Conservation (phyloP, 1,284 basidiomycete species). For the Paramarasmius palmivorus region DNA sequence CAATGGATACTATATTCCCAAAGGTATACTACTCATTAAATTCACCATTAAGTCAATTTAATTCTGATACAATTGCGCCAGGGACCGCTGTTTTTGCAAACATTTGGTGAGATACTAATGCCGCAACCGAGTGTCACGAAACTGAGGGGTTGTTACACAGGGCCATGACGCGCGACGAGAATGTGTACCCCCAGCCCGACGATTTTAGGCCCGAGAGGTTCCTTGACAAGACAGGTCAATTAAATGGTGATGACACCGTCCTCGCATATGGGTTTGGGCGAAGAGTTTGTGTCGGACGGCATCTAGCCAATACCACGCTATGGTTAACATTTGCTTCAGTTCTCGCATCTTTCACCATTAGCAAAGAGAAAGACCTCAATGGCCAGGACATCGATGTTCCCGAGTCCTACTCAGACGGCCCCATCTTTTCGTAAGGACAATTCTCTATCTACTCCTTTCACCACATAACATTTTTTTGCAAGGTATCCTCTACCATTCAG, state of each 20-base stretch:
- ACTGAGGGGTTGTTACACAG: constrained; percentile 17
- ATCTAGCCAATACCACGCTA: constrained; percentile 6
- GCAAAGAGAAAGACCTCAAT: constrained; percentile 1
- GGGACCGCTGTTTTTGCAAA: constrained; percentile 28
- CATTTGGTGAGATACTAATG: constrained; percentile 27
- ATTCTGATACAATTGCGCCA: background rate
- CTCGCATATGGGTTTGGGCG: constrained; percentile 32
- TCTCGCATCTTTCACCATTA: constrained; percentile 3
- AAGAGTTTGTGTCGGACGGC: constrained; percentile 7
- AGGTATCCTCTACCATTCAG: background rate
- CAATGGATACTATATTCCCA: constrained; percentile 33
- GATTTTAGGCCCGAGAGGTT: constrained; percentile 31
- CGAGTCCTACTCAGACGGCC: background rate
- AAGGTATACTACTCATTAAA: constrained; percentile 17
- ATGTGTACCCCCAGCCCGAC: constrained; percentile 27
- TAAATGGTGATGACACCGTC: constrained; percentile 21
- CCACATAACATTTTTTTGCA: background rate
- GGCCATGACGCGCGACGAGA: constrained; percentile 33
- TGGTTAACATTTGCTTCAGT: constrained; percentile 11
- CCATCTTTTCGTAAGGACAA: too few species aligned
- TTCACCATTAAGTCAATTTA: too few species aligned
- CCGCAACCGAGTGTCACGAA: background rate
- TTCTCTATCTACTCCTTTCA: background rate
- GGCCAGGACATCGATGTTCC: constrained; percentile 5
- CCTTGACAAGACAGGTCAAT: constrained; percentile 24